These are phyloP conservation scores for Globisporangium carolinianum DNA, from an alignment of 352 stramenopile species.

Conservation along the genomic window DNA sequence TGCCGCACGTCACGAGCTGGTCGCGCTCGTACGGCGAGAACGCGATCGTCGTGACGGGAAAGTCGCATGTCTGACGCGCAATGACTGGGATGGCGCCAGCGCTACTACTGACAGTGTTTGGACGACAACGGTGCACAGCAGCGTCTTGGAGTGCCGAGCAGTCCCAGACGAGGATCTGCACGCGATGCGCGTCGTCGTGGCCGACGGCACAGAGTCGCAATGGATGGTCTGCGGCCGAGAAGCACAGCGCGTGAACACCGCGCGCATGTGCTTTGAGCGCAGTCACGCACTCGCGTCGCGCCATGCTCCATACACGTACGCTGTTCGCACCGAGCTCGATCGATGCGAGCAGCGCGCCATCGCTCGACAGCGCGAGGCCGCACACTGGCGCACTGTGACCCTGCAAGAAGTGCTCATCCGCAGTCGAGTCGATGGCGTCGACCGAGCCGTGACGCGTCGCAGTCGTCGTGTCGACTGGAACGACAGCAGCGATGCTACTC, in stretches of 20 bases:
- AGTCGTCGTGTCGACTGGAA: neutral
- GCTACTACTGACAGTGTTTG: neutral
- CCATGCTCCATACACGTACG: constrained; percentile 53
- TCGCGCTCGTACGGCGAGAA: constrained; percentile 83
- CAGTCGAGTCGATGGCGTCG: neutral
- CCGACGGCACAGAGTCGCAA: constrained; percentile 51
- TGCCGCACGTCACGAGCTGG: constrained; percentile 84
- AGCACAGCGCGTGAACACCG: constrained; percentile 40
- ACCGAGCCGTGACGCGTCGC: constrained; percentile 5
- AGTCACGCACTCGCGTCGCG: constrained; percentile 27
- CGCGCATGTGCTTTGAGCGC: constrained; percentile 44
- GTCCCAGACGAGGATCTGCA: constrained; percentile 76
- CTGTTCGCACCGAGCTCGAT: constrained; percentile 19
- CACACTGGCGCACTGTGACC: constrained; percentile 28
- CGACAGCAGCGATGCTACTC: neutral
- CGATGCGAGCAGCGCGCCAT: constrained; percentile 38
- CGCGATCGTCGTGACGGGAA: constrained; percentile 52
- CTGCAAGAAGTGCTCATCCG: constrained; percentile 29
- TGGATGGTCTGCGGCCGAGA: constrained; percentile 24
- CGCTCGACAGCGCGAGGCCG: constrained; percentile 32
- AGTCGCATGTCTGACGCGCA: constrained; percentile 84
- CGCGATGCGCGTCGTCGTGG: constrained; percentile 52
- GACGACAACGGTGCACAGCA: neutral
- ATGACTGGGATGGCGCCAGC: constrained; percentile 28
- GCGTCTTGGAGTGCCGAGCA: constrained; percentile 17